Percentiles rank a stretch among this genome's conserved stretches.
These are phyloP conservation scores for Trametes punicea DNA, from an alignment of 768 basidiomycete genomes.

Conservation along the genomic window DNA sequence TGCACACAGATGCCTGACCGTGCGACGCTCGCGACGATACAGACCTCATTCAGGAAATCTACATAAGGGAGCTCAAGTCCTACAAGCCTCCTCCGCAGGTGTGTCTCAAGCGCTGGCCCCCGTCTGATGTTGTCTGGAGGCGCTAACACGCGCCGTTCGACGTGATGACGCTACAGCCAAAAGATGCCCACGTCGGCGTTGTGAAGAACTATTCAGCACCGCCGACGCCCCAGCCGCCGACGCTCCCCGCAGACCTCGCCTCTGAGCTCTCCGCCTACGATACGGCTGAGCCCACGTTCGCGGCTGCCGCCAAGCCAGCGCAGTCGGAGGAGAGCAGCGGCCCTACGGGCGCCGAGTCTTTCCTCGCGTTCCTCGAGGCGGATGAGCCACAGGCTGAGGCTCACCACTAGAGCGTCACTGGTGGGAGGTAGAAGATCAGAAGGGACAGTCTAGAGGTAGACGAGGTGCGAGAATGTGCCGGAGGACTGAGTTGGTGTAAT, in stretches of 20 bases:
- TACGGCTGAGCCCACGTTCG: conserved; percentile 58
- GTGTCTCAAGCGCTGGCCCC: conserved; percentile 32
- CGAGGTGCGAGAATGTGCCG: conserved; percentile 18
- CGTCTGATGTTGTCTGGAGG: not conserved
- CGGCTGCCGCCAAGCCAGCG: conserved; percentile 37
- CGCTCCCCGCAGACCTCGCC: conserved; percentile 82
- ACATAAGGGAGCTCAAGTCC: conserved; percentile 82
- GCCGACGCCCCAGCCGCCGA: conserved; percentile 66
- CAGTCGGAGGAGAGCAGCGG: conserved; percentile 27
- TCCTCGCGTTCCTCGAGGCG: conserved; percentile 77
- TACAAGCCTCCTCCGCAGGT: conserved; percentile 81
- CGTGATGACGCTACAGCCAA: conserved; percentile 53
- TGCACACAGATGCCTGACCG: conserved; percentile 14
- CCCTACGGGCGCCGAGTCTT: conserved; percentile 58
- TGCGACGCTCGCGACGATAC: conserved; percentile 5
- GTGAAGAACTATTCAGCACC: conserved; percentile 82
- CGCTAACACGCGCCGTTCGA: not conserved
- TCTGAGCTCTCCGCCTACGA: conserved; percentile 86
- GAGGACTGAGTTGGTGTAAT: conserved; percentile 10
- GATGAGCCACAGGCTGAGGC: conserved; percentile 65
- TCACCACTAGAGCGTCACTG: conserved; percentile 39
- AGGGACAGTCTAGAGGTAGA: not conserved
- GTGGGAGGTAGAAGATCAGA: not conserved
- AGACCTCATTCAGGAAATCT: conserved; percentile 94
- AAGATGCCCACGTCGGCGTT: conserved; percentile 84